Conservation (phyloP, 768 basidiomycete species). For the Suillus luteus region DNA sequence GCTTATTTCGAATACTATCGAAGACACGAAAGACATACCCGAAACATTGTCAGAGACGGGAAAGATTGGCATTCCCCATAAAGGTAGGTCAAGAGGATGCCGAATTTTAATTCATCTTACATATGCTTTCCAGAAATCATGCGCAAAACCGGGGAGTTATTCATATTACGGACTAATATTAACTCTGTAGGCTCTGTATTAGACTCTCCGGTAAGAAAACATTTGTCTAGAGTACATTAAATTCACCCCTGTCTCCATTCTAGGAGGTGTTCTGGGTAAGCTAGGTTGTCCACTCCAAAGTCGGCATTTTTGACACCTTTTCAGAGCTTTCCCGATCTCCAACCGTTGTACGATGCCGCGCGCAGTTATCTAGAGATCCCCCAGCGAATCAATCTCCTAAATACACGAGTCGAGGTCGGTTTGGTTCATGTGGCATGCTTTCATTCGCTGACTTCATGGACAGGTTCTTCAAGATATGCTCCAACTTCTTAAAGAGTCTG, state of each 20-base stretch:
- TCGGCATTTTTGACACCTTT: conserved; percentile 17
- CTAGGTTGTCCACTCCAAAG: conserved; percentile 18
- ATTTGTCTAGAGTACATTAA: conserved; percentile 9
- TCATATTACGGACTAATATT: conserved; percentile 91
- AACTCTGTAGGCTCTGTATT: conserved; percentile 96
- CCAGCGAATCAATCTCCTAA: conserved; percentile 89
- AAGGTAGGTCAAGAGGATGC: conserved; percentile 46
- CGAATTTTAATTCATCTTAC: conserved; percentile 11
- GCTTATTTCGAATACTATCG: conserved; percentile 88
- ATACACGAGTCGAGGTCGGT: conserved; percentile 87
- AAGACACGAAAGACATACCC: conserved; percentile 95
- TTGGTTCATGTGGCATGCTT: conserved; percentile 13
- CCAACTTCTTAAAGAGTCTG: conserved; percentile 91
- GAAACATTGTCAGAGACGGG: conserved; percentile 92
- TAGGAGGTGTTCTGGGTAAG: conserved; percentile 95
- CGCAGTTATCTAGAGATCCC: conserved; percentile 94
- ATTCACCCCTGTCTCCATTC: conserved; percentile 9
- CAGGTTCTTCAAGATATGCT: conserved; percentile 97
- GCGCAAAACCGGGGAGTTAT: conserved; percentile 95
- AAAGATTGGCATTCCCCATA: conserved; percentile 88
- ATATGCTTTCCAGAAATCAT: conserved; percentile 71
- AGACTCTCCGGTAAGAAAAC: conserved; percentile 79
- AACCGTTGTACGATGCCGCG: conserved; percentile 92
- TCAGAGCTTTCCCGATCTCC: conserved; percentile 91
- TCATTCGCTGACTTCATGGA: conserved; percentile 11